Percentiles rank a stretch among this genome's conserved stretches.
These are phyloP conservation scores for Tricladium varicosporioides DNA, from an alignment of 2,329 filamentous ascomycete species.

Conservation along the genomic window DNA sequence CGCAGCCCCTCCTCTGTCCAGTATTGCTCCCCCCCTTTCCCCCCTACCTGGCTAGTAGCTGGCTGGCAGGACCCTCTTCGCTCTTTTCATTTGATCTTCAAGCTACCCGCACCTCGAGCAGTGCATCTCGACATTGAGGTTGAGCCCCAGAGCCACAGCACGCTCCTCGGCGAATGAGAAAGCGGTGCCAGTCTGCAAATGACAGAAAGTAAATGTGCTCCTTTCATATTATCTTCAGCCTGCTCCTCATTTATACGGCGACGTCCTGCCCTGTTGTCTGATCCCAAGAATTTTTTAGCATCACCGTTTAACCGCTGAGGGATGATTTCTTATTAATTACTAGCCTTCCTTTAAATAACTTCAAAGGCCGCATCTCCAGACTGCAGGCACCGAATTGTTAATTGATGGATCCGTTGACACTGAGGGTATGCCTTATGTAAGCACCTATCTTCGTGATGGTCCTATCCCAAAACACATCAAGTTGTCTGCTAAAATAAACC, in stretches of 20 bases:
- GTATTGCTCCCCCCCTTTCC: neutral
- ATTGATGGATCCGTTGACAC: too few relatives aligned
- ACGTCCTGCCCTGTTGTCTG: too few relatives aligned
- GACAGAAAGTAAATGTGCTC: conserved; percentile 29
- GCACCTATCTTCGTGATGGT: too few relatives aligned
- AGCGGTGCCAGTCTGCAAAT: conserved; percentile 23
- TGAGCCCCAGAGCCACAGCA: neutral
- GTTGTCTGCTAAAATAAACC: too few relatives aligned
- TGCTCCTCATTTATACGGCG: conserved; percentile 4
- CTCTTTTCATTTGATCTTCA: neutral
- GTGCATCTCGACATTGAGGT: neutral
- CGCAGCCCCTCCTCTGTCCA: neutral
- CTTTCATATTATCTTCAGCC: conserved; percentile 1
- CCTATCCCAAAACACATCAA: too few relatives aligned
- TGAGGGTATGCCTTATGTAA: too few relatives aligned
- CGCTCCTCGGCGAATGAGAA: conserved; percentile 8
- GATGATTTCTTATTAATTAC: too few relatives aligned
- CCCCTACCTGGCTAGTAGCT: neutral
- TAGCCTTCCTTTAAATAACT: too few relatives aligned
- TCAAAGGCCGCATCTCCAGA: too few relatives aligned
- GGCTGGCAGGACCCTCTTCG: conserved; percentile 6
- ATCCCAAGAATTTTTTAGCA: too few relatives aligned
- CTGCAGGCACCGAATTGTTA: too few relatives aligned
- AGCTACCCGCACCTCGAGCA: neutral
- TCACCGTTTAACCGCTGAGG: too few relatives aligned